Conservation (phyloP, 2,329 filamentous ascomycete genomes). For the Mariannaea sp. region DNA sequence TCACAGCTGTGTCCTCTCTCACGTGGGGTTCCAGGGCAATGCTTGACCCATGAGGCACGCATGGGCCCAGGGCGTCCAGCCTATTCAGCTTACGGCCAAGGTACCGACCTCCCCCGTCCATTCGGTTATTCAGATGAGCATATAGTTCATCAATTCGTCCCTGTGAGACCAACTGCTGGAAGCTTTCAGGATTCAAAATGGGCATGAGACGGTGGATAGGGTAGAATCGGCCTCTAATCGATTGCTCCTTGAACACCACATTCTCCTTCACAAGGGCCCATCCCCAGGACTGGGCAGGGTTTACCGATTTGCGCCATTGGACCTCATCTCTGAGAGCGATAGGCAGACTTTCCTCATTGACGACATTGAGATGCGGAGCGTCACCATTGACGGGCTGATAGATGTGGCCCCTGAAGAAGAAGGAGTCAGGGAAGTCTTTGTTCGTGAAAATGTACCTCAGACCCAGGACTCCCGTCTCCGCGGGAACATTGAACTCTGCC, state of each 20-base stretch:
- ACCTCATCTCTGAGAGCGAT: conserved; percentile 47
- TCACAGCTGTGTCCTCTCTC: conserved; percentile 38
- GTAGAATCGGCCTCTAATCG: conserved; percentile 62
- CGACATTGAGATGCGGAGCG: conserved; percentile 33
- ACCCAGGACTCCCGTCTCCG: conserved; percentile 44
- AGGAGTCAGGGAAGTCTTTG: conserved; percentile 41
- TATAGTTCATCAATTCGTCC: conserved; percentile 51
- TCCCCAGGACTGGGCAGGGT: conserved; percentile 42
- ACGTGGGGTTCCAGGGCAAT: conserved; percentile 46
- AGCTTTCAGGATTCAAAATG: conserved; percentile 50
- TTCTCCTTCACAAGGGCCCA: conserved; percentile 52
- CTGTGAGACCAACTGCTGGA: conserved; percentile 44
- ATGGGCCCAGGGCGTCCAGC: conserved; percentile 49
- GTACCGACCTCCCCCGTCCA: conserved; percentile 47
- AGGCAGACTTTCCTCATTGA: conserved; percentile 48
- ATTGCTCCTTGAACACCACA: conserved; percentile 52
- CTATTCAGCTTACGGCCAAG: conserved; percentile 50
- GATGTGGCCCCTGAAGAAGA: conserved; percentile 50
- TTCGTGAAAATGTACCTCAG: conserved; percentile 48
- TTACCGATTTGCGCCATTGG: conserved; percentile 46
- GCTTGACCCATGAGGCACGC: conserved; percentile 45
- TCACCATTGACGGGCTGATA: conserved; percentile 44
- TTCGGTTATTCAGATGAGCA: conserved; percentile 58
- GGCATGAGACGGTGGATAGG: conserved; percentile 58
- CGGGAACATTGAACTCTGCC: conserved; percentile 42